Percentiles rank a stretch among this genome's conserved stretches.
Conservation (phyloP, 1,284 basidiomycete species). For the Irpex rosettiformis region DNA sequence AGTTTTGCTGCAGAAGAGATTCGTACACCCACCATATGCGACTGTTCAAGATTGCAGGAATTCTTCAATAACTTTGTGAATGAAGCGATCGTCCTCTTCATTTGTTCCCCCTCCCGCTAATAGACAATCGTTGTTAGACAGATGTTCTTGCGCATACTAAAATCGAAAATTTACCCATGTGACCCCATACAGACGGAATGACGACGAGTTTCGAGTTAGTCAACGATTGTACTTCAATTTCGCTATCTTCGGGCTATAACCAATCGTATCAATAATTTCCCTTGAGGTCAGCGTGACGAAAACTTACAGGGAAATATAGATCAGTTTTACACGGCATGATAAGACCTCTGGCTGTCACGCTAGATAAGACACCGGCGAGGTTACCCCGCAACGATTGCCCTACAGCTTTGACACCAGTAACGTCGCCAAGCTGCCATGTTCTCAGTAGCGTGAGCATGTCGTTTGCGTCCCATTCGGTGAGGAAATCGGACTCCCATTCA, state of each 20-base stretch:
- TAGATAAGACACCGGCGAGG: conserved; percentile 18
- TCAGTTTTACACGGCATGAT: conserved; percentile 61
- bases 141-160: not conserved
- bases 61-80: conserved; percentile 4
- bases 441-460: conserved; percentile 48
- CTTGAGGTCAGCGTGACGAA: no score
- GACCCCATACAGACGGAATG: conserved; percentile 56
- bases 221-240: conserved; percentile 44
- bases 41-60: conserved; percentile 4
- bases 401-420: conserved; percentile 30
- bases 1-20: no score
- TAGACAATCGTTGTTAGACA: not conserved
- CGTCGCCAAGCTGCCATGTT: conserved; percentile 54
- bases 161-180: conserved; percentile 39
- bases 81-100: conserved; percentile 16
- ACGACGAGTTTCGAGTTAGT: conserved; percentile 42
- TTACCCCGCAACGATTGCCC: conserved; percentile 21
- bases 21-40: no score
- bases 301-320: conserved; percentile 41
- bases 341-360: conserved; percentile 42
- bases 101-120: conserved; percentile 26
- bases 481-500: conserved; percentile 48
- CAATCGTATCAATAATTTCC: not conserved
- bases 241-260: conserved; percentile 59
- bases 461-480: conserved; percentile 52